Conservation (phyloP, 2,329 filamentous ascomycete species). For the Boeremia lycopersici region DNA sequence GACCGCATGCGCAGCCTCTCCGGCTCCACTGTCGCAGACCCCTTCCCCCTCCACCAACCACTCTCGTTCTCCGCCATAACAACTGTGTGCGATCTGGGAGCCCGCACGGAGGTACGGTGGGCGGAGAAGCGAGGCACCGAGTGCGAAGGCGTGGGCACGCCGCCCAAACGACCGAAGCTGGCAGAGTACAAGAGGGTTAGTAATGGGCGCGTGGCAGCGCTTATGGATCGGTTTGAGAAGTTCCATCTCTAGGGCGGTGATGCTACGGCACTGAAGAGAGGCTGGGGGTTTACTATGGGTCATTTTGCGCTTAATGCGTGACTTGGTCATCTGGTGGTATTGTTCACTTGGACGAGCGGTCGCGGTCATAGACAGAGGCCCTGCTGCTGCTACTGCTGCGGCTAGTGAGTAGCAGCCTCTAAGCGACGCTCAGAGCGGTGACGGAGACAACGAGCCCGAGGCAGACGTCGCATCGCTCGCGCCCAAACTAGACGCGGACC, state of each 20-base stretch:
- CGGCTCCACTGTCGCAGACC: slow-evolving; percentile 5
- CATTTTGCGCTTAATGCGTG: no score
- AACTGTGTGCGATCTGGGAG: background rate
- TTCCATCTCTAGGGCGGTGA: background rate
- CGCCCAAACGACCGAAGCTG: slow-evolving; percentile 3
- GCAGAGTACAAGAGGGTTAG: slow-evolving; percentile 4
- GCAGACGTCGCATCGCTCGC: no score
- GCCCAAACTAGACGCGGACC: no score
- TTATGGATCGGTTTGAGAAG: slow-evolving; percentile 11
- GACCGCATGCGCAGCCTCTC: slow-evolving; percentile 5
- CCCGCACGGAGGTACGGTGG: background rate
- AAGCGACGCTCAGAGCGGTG: no score
- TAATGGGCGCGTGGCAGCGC: slow-evolving; percentile 8
- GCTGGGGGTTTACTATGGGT: no score
- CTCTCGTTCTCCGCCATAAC: background rate
- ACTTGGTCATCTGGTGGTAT: no score
- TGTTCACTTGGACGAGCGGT: no score
- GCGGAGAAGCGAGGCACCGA: slow-evolving; percentile 4
- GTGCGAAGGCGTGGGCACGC: background rate
- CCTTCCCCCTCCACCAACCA: background rate
- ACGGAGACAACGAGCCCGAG: no score
- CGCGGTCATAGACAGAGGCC: no score
- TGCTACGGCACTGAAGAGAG: no score
- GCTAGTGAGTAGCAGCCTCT: no score
- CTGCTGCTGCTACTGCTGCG: no score